Evolutionary conservation across 2,329 filamentous ascomycete species (phyloP).

Genomic region (Neurospora crassa): DNA sequence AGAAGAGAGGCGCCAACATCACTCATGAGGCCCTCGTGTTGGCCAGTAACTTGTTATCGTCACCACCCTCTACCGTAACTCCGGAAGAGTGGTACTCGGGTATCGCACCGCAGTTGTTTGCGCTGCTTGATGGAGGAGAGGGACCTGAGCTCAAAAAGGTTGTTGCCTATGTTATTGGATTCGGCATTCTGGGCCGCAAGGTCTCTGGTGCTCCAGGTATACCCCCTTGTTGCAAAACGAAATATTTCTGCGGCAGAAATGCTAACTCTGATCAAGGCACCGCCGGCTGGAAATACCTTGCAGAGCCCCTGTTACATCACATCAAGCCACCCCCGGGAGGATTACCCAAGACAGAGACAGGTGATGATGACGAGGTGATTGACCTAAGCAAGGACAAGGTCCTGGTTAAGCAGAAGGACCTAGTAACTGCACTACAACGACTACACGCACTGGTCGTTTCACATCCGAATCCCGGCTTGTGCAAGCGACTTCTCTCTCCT

Average conservation of each 20-base stretch:
- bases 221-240: neutral
- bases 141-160: conserved; percentile 49
- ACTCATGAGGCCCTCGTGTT: conserved; percentile 59
- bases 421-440: conserved; percentile 43
- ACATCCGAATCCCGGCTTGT: conserved; percentile 57
- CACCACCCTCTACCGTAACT: conserved; percentile 44
- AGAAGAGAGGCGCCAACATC: conserved; percentile 52
- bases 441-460: conserved; percentile 48
- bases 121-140: conserved; percentile 50
- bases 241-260: conserved; percentile 7
- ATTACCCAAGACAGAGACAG: neutral
- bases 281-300: conserved; percentile 17
- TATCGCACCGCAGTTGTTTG: conserved; percentile 51
- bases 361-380: conserved; percentile 30
- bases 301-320: conserved; percentile 15
- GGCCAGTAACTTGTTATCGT: conserved; percentile 51
- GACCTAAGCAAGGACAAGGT: conserved; percentile 34
- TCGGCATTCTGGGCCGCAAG: conserved; percentile 56
- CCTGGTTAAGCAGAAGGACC: conserved; percentile 35
- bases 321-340: conserved; percentile 13
- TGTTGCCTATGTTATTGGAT: conserved; percentile 53
- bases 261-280: conserved; percentile 14
- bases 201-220: conserved; percentile 53
- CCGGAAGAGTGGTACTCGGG: conserved; percentile 50
- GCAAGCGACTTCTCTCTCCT: conserved; percentile 49